Base-by-base conservation (phyloP, 202 grass and related monocot genomes). In the Setaria viridis region DNA sequence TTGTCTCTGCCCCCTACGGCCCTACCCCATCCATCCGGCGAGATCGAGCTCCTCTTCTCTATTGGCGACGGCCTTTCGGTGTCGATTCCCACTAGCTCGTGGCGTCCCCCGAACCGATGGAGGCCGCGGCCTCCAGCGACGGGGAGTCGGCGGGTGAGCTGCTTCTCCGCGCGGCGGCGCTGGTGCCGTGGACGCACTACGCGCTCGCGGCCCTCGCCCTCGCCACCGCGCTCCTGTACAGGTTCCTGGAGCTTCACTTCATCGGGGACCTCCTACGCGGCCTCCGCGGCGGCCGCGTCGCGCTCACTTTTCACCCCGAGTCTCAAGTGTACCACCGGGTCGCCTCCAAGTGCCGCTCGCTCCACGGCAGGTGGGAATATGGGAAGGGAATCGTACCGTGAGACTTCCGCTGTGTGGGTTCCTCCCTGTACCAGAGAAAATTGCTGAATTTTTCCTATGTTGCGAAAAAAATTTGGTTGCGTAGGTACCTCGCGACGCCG, bases 401-500 rank as follows among this genome's bases (percentile, higher is more conserved):
- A 55, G 15, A 13, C 35, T 19, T 39, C 21, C 20, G 35, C 30
- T 56, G 4, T 64, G 29, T 66, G 10, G 37, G 32, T 39, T 67
- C 46, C 69, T 69, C 46, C 17, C 59, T 68, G 32, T 41, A 15
- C 10, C 29, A 47, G 13, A 6, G 32, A 72, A 56, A 51, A 13
- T n/a, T 43, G 69, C 50, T 81, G 41, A 21, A 11, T n/a, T 55
- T 51, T 11, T 51, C 19, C 9, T 37, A 20, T 82, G 7, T 66
- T 32, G 79, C 1, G 1, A 37, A 67, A 14, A 7, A 41, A 58
- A 1, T 9, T 32, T 43, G 58, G 3, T 71, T 46, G 79, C 41
- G 54, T 67, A 98, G 95, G 86, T 98, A 98, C 67, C 83, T 92
- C 84, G 86, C 92, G 46, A 98, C 95, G 13, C 93, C 90, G 66